Conservation (phyloP, 2,329 filamentous ascomycete species). For the Thelonectria discophora region DNA sequence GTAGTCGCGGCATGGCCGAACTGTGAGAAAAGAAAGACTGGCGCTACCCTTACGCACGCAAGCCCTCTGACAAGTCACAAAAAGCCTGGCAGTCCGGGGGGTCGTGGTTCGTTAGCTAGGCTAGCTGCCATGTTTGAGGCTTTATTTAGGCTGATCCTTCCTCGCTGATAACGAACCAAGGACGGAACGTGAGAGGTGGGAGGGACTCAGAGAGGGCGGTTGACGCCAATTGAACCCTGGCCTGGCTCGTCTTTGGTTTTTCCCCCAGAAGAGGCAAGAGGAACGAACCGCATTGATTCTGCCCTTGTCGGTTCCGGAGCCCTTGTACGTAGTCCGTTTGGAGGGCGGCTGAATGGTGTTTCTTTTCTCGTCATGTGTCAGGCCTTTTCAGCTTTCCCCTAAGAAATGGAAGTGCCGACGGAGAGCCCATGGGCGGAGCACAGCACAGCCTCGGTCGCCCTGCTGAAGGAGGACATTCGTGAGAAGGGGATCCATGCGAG, state of each 20-base stretch:
- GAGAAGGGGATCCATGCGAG: too few relatives aligned
- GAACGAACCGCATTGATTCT: slow-evolving; percentile 12
- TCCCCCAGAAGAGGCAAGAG: slow-evolving; percentile 13
- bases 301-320: neutral
- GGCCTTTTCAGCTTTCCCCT: too few relatives aligned
- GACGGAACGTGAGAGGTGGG: too few relatives aligned
- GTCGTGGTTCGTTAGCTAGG: too few relatives aligned
- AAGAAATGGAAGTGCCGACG: slow-evolving; percentile 40
- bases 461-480: slow-evolving; percentile 39
- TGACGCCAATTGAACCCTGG: slow-evolving; percentile 11
- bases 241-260: too few relatives aligned
- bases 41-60: neutral
- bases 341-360: neutral
- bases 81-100: neutral
- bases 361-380: slow-evolving; percentile 12
- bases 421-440: neutral
- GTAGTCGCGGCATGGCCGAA: slow-evolving; percentile 11
- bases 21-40: too few relatives aligned
- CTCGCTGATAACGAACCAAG: too few relatives aligned
- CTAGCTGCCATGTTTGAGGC: too few relatives aligned
- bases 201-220: too few relatives aligned
- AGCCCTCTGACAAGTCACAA: neutral
- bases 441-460: slow-evolving; percentile 39
- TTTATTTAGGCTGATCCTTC: neutral
- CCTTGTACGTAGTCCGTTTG: too few relatives aligned